Conservation (phyloP, 257 asterid genomes). For the Catharanthus roseus region DNA sequence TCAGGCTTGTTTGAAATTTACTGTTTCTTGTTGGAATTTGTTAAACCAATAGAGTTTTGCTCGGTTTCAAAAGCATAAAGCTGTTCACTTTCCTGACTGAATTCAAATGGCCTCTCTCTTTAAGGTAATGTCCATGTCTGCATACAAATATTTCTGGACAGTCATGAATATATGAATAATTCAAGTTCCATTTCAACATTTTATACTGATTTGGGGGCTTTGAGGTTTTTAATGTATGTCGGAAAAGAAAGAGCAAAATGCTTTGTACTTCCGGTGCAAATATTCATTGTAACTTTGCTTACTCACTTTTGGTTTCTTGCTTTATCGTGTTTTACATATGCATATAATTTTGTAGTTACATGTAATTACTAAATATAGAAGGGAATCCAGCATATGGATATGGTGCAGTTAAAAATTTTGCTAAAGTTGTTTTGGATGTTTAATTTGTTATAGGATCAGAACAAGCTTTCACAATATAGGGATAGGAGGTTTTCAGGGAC, state of each 20-base stretch:
- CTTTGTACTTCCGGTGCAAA: not conserved
- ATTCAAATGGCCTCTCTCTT: slow-evolving; percentile 32
- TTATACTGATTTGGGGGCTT: not conserved
- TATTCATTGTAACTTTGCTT: not conserved
- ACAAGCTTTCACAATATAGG: slow-evolving; percentile 78
- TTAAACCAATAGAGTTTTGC: not conserved
- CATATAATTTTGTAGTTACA: not conserved
- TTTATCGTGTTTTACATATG: not conserved
- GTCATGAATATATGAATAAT: not conserved
- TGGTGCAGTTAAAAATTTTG: not conserved
- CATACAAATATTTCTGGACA: not conserved
- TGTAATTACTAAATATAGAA: not conserved
- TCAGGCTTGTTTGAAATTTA: not conserved
- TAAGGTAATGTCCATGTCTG: slow-evolving; percentile 23
- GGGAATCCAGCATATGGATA: not conserved
- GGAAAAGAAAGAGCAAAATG: not conserved
- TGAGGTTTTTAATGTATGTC: not conserved
- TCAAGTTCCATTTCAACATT: not conserved
- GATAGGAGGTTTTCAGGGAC: slow-evolving; percentile 90
- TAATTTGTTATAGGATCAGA: slow-evolving; percentile 53
- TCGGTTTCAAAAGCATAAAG: not conserved
- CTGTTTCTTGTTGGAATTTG: not conserved
- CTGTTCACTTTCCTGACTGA: not conserved
- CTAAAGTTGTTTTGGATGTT: slow-evolving; percentile 3
- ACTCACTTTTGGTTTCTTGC: not conserved